phyloP scores from a whole-genome alignment of 2,329 filamentous ascomycete species.

The Neurospora crassa region DNA sequence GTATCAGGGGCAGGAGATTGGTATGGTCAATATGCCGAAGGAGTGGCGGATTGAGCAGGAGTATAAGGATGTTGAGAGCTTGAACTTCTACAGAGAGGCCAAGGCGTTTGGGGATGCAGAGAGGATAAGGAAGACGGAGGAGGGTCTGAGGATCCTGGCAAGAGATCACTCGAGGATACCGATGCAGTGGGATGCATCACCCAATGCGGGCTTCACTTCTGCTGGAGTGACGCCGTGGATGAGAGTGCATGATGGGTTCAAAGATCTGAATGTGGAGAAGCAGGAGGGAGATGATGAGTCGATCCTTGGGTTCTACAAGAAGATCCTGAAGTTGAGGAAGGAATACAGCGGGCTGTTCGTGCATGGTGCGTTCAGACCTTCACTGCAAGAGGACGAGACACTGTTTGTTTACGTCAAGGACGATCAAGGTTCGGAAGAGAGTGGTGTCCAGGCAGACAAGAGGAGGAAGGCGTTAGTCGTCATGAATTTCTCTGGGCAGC shows the following conservation, averaged over 20 bases:
- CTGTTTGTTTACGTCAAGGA: conserved; percentile 35
- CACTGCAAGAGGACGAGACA: conserved; percentile 34
- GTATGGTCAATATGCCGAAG: conserved; percentile 42
- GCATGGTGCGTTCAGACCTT: conserved; percentile 46
- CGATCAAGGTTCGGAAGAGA: conserved; percentile 25
- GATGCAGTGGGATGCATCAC: conserved; percentile 53
- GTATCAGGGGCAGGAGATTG: conserved; percentile 52
- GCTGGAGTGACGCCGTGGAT: conserved; percentile 45
- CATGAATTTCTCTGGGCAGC: conserved; percentile 12
- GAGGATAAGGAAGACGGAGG: conserved; percentile 34
- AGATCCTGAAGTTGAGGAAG: conserved; percentile 43
- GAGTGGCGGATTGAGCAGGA: conserved; percentile 36
- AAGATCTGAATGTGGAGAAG: conserved; percentile 41
- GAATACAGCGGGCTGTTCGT: conserved; percentile 48
- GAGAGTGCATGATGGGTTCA: conserved; percentile 48
- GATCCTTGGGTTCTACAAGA: conserved; percentile 52
- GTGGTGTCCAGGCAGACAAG: conserved; percentile 24
- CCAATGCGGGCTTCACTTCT: conserved; percentile 52
- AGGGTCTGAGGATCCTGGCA: conserved; percentile 47
- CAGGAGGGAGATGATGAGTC: conserved; percentile 34
- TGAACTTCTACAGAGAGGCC: conserved; percentile 31
- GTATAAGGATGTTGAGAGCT: conserved; percentile 40
- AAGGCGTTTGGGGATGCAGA: conserved; percentile 19
- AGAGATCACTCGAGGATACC: conserved; percentile 57
- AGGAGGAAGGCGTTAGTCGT: conserved; percentile 10